These are phyloP conservation scores for Moesziomyces aphidis DNA, from an alignment of 1,284 basidiomycete genomes.

Conservation along the genomic window DNA sequence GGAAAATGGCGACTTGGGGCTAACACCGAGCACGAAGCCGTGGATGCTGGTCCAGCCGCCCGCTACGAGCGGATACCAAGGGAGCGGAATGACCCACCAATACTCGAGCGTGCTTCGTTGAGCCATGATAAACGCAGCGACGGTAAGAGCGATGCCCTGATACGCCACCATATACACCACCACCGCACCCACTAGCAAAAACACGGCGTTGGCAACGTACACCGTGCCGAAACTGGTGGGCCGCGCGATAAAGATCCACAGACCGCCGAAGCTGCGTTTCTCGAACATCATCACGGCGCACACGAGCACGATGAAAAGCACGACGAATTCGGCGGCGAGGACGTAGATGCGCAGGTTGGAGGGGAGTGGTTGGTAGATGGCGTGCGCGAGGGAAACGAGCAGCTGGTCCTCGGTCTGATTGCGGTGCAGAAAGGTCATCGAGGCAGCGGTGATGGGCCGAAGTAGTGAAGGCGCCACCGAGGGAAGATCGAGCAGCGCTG, in stretches of 20 bases:
- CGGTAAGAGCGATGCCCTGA: constrained; percentile 1
- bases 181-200: constrained; percentile 13
- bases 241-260: constrained; percentile 28
- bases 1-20: constrained; percentile 14
- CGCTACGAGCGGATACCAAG: constrained; percentile 17
- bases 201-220: constrained; percentile 32
- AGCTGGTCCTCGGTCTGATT: constrained; percentile 6
- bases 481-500: not conserved
- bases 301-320: constrained; percentile 15
- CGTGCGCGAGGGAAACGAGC: constrained; percentile 5
- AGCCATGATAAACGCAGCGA: constrained; percentile 1
- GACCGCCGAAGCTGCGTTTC: constrained; percentile 16
- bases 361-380: constrained; percentile 1
- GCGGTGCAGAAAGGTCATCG: constrained; percentile 25
- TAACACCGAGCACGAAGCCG: constrained; percentile 18
- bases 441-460: constrained; percentile 1
- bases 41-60: constrained; percentile 25
- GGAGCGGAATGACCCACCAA: constrained; percentile 34
- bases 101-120: constrained; percentile 6
- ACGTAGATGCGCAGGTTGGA: constrained; percentile 7
- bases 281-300: constrained; percentile 27
- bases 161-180: constrained; percentile 16
- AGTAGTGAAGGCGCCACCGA: not conserved
- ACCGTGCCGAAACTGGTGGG: constrained; percentile 11
- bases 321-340: constrained; percentile 16